A percentile compares a stretch with the other conserved stretches of the same genome.
These are phyloP conservation scores for Hibiscus tridactylites DNA, from an alignment of 345 rosid species.

Conservation along the genomic window DNA sequence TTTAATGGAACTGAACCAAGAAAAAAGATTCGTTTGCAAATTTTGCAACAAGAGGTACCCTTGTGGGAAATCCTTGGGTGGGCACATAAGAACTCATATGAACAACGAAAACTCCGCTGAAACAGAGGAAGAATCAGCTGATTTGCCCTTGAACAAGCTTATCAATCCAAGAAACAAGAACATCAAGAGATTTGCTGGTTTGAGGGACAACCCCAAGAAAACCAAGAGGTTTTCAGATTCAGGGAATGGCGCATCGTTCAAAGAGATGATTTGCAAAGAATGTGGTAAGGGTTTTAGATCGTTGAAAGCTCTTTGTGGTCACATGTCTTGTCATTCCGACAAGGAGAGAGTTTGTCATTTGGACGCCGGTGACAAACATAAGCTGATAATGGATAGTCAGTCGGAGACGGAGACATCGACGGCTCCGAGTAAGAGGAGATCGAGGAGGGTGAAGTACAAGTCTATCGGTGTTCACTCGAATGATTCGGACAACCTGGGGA, in stretches of 20 bases:
- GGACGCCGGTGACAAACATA: conserved; percentile 25
- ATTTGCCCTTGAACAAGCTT: conserved; percentile 23
- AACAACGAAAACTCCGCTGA: conserved; percentile 29
- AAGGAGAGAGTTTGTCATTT: conserved; percentile 33
- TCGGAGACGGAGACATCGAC: conserved; percentile 60
- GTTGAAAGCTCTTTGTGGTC: conserved; percentile 83
- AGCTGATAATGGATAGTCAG: conserved; percentile 43
- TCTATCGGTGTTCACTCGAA: conserved; percentile 13
- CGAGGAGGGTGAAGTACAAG: conserved; percentile 45
- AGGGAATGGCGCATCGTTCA: conserved; percentile 18
- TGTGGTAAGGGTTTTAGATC: conserved; percentile 84
- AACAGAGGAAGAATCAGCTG: conserved; percentile 31
- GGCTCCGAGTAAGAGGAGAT: conserved; percentile 52
- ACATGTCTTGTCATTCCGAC: conserved; percentile 83
- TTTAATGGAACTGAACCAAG: conserved; percentile 45
- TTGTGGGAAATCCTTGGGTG: conserved; percentile 83
- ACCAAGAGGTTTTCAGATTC: conserved; percentile 50
- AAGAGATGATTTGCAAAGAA: conserved; percentile 57
- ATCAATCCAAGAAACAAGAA: no score
- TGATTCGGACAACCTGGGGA: conserved; percentile 28
- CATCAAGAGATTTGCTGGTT: conserved; percentile 13
- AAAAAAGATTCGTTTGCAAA: conserved; percentile 63
- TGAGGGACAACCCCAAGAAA: conserved; percentile 65
- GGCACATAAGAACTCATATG: conserved; percentile 81
- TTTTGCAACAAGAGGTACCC: conserved; percentile 63